These are phyloP conservation scores for Patellaria atrata DNA, from an alignment of 495 filamentous ascomycete species.

Conservation along the genomic window DNA sequence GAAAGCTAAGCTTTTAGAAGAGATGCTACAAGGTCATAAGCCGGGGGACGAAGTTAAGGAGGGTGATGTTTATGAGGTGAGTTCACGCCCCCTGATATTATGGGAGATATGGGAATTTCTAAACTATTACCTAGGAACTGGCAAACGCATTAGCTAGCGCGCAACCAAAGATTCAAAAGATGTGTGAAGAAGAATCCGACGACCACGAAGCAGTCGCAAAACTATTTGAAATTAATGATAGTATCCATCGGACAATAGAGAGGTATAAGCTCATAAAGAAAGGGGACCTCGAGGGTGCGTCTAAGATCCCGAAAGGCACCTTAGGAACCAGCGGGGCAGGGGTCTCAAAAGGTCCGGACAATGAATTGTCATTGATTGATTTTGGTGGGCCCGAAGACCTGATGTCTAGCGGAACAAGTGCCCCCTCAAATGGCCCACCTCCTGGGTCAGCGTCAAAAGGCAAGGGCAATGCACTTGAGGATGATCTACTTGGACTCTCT, in stretches of 20 bases:
- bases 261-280: conserved; percentile 88
- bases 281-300: conserved; percentile 81
- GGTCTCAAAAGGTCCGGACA: conserved; percentile 58
- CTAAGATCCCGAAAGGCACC: conserved; percentile 69
- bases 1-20: conserved; percentile 83
- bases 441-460: conserved; percentile 20
- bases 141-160: conserved; percentile 84
- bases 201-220: conserved; percentile 93
- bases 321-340: conserved; percentile 53
- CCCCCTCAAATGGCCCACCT: conserved; percentile 24
- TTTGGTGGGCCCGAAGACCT: conserved; percentile 48
- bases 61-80: conserved; percentile 81
- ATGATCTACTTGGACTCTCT: conserved; percentile 57
- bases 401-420: too few relatives aligned
- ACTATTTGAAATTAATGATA: conserved; percentile 92
- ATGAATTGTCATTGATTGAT: conserved; percentile 88
- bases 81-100: conserved; percentile 4
- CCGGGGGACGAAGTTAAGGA: conserved; percentile 71
- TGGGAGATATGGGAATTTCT: background rate
- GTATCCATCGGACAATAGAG: conserved; percentile 92
- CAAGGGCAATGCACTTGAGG: conserved; percentile 31
- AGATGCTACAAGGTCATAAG: conserved; percentile 74
- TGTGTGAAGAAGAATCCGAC: conserved; percentile 98
- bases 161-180: conserved; percentile 96
- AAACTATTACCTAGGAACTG: conserved; percentile 44